Evolutionary conservation across 441 rosid genomes (phyloP).

Genomic region (Viola pubescens): DNA sequence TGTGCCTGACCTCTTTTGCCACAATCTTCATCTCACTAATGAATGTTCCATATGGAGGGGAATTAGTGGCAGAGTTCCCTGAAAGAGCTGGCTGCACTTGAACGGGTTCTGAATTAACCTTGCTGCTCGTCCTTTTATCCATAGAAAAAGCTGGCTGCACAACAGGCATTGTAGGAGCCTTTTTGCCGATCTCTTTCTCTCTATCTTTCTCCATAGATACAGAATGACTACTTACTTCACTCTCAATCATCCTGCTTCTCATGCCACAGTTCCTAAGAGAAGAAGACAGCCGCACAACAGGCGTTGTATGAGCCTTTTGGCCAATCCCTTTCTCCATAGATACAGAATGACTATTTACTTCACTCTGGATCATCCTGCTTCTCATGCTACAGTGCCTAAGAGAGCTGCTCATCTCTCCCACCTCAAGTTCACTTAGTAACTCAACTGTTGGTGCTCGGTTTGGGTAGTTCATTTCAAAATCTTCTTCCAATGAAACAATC

Average conservation of each 20-base stretch:
- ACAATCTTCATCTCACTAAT: slow-evolving; percentile 17
- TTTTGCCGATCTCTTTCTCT: too few species aligned
- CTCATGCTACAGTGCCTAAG: background rate
- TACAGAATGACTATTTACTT: too few species aligned
- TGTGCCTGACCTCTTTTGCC: slow-evolving; percentile 18
- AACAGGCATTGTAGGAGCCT: too few species aligned
- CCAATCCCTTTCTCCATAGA: too few species aligned
- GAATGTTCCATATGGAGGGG: slow-evolving; percentile 14
- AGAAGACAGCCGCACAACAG: too few species aligned
- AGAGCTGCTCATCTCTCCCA: slow-evolving; percentile 28
- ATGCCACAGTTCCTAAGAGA: slow-evolving; percentile 13
- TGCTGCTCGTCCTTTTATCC: background rate
- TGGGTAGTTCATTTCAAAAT: slow-evolving; percentile 13
- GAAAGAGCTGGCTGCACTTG: slow-evolving; percentile 17
- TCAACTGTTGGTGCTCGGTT: slow-evolving; percentile 28
- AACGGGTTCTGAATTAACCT: slow-evolving; percentile 13
- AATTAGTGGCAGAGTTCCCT: slow-evolving; percentile 15
- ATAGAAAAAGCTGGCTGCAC: too few species aligned
- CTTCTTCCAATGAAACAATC: slow-evolving; percentile 12
- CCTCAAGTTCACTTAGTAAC: slow-evolving; percentile 43
- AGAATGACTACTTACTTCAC: slow-evolving; percentile 29
- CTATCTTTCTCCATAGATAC: slow-evolving; percentile 15
- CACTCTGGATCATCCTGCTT: too few species aligned
- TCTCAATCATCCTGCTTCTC: slow-evolving; percentile 19
- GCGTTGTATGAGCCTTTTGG: too few species aligned